Percentiles rank a stretch among this genome's conserved stretches.
phyloP scores from a whole-genome alignment of 768 basidiomycete genomes.

The Pholiota microspora region DNA sequence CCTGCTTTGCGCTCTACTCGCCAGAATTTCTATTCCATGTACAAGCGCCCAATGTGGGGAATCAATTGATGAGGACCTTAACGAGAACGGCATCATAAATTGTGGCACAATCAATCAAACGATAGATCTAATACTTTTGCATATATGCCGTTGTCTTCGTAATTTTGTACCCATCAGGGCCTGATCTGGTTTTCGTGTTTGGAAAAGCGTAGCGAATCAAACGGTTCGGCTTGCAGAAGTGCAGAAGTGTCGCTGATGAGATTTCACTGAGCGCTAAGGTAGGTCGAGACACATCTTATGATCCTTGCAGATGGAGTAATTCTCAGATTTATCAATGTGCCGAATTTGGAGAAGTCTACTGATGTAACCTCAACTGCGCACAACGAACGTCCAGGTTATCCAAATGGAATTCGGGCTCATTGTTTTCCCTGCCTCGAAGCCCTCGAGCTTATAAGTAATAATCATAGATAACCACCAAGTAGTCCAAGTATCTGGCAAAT shows the following conservation, averaged over 20 bases:
- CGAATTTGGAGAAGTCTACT: background rate
- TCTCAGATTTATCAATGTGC: background rate
- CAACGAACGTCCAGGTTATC: no score
- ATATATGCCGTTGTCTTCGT: background rate
- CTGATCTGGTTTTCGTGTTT: background rate
- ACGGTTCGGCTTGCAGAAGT: background rate
- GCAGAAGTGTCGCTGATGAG: background rate
- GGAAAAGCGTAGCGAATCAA: background rate
- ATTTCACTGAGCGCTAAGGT: background rate
- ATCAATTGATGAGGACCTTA: background rate
- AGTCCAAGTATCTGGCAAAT: background rate
- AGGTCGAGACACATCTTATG: background rate
- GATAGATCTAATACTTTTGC: background rate
- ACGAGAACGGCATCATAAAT: background rate
- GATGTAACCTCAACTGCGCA: background rate
- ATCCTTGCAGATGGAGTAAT: background rate
- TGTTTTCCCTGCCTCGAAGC: no score
- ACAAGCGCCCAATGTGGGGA: background rate
- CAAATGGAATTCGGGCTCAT: background rate
- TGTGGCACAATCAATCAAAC: background rate
- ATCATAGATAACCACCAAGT: background rate
- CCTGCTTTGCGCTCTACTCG: no score
- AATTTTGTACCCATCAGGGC: background rate
- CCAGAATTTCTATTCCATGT: no score
- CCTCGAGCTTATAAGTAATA: no score